Evolutionary conservation across 2,329 filamentous ascomycete species (phyloP).

Genomic region (Exophiala lecanii-corni): DNA sequence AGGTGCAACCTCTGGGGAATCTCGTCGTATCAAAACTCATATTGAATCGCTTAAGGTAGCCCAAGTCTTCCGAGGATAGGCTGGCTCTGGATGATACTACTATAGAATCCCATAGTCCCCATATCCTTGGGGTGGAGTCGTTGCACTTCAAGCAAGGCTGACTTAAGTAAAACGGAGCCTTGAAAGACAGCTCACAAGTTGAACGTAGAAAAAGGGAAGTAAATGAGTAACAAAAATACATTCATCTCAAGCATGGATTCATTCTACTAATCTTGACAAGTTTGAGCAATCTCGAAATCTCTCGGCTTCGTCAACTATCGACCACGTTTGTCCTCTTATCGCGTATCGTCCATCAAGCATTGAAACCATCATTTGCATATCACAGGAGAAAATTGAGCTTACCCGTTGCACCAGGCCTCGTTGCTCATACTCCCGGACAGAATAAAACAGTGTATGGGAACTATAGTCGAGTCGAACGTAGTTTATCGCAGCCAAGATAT

Average conservation of each 20-base stretch:
- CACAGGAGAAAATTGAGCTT: conserved; percentile 12
- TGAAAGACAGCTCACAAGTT: too few species aligned
- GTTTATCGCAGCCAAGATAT: conserved; percentile 15
- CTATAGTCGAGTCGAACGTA: conserved; percentile 8
- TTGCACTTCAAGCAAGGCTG: too few species aligned
- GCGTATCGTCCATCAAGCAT: conserved; percentile 14
- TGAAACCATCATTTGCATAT: conserved; percentile 14
- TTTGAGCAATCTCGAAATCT: conserved; percentile 9
- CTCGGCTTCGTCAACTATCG: background rate
- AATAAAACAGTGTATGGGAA: conserved; percentile 13
- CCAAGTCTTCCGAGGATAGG: too few species aligned
- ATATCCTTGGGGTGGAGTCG: too few species aligned
- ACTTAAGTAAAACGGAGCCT: too few species aligned
- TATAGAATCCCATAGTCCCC: too few species aligned
- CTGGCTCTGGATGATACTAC: too few species aligned
- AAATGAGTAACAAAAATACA: background rate
- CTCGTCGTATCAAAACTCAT: too few species aligned
- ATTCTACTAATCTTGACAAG: conserved; percentile 18
- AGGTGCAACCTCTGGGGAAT: too few species aligned
- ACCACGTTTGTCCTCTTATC: conserved; percentile 7
- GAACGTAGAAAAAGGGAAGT: too few species aligned
- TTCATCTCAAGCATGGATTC: conserved; percentile 1
- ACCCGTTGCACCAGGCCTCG: conserved; percentile 4
- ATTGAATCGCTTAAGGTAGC: too few species aligned
- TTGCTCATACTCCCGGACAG: conserved; percentile 4